Conservation (phyloP, 1,284 basidiomycete genomes). For the Trichosporon inkin region DNA sequence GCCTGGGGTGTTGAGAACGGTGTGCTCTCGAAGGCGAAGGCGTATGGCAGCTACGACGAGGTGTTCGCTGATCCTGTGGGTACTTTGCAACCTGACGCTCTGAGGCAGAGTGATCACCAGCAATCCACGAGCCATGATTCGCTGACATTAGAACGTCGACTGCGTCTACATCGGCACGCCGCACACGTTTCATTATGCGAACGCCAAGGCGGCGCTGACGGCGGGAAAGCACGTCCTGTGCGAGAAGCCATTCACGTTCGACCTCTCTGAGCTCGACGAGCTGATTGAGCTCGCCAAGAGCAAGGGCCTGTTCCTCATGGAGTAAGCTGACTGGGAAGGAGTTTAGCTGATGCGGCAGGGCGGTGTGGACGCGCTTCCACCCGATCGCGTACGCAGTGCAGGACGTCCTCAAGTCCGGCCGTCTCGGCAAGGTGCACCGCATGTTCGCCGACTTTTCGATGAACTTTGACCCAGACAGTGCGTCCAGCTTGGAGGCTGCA, state of each 20-base stretch:
- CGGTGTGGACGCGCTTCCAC: slow-evolving; percentile 51
- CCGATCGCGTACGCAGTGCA: slow-evolving; percentile 49
- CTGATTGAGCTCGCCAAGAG: slow-evolving; percentile 69
- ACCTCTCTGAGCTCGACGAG: slow-evolving; percentile 54
- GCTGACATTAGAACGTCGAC: slow-evolving; percentile 61
- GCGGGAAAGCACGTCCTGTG: slow-evolving; percentile 81
- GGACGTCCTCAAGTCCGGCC: slow-evolving; percentile 42
- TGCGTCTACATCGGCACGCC: slow-evolving; percentile 82
- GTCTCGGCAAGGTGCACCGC: slow-evolving; percentile 47
- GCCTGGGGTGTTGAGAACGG: slow-evolving; percentile 40
- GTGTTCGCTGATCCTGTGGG: slow-evolving; percentile 67
- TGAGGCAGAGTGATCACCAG: background rate
- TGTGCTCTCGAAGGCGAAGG: slow-evolving; percentile 54
- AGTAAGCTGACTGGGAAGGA: slow-evolving; percentile 63
- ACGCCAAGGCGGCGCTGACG: slow-evolving; percentile 68
- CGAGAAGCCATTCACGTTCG: slow-evolving; percentile 63
- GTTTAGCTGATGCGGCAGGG: slow-evolving; percentile 25
- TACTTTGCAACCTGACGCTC: background rate
- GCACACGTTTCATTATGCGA: slow-evolving; percentile 76
- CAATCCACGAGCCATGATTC: background rate
- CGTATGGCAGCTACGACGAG: slow-evolving; percentile 71
- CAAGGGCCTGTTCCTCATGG: slow-evolving; percentile 79
- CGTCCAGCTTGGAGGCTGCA: slow-evolving; percentile 36
- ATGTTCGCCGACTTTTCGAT: slow-evolving; percentile 67
- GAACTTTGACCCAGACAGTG: slow-evolving; percentile 67